phyloP scores from a whole-genome alignment of 2,329 filamentous ascomycete genomes.

The Fusarium miscanthi region DNA sequence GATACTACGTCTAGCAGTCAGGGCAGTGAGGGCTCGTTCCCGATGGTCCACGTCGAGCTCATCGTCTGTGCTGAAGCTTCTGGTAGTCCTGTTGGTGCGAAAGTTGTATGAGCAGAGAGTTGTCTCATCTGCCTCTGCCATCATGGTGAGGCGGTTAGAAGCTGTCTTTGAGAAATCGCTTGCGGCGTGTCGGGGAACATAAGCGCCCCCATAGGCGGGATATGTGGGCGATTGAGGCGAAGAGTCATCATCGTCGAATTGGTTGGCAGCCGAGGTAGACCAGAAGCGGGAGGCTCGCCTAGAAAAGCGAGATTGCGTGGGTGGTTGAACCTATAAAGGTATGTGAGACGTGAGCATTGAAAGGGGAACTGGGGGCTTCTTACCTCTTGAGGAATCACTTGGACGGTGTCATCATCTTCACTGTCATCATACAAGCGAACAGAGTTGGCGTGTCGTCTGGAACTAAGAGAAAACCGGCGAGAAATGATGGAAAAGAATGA shows the following conservation, averaged over 20 bases:
- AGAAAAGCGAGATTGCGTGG: constrained; percentile 24
- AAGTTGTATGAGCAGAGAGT: constrained; percentile 40
- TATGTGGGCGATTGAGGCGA: constrained; percentile 12
- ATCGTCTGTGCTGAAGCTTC: constrained; percentile 11
- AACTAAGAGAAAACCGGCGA: constrained; percentile 27
- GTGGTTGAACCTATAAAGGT: not conserved
- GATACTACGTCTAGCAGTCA: constrained; percentile 21
- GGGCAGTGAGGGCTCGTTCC: constrained; percentile 32
- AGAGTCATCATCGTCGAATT: constrained; percentile 22
- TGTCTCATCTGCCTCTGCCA: constrained; percentile 35
- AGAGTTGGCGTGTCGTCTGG: constrained; percentile 12
- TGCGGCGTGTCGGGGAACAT: constrained; percentile 48
- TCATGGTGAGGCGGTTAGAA: constrained; percentile 29
- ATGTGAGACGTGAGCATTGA: not conserved
- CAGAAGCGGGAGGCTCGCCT: constrained; percentile 41
- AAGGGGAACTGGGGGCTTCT: not conserved
- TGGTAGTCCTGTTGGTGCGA: not conserved
- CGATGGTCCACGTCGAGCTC: constrained; percentile 30
- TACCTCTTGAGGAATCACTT: constrained; percentile 21
- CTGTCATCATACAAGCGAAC: constrained; percentile 27
- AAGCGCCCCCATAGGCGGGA: constrained; percentile 26
- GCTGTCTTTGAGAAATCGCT: constrained; percentile 45
- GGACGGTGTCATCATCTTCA: constrained; percentile 13
- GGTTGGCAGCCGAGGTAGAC: constrained; percentile 36
- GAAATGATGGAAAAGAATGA: constrained; percentile 27